phyloP scores from a whole-genome alignment of 768 basidiomycete genomes.

The Pleurotus citrinopileatus region DNA sequence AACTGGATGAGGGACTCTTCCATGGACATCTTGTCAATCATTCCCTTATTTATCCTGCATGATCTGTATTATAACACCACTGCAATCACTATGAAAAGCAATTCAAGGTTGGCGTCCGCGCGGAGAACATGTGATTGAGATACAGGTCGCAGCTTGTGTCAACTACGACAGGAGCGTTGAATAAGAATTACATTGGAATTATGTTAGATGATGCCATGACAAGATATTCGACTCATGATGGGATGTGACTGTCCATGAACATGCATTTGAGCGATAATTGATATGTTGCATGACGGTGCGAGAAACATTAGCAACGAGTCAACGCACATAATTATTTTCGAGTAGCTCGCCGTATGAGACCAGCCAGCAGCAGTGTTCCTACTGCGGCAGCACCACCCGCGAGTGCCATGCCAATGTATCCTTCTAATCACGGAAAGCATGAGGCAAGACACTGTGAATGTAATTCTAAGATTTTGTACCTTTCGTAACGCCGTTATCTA shows the following conservation, averaged over 20 bases:
- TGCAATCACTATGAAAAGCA: too few relatives aligned
- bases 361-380: constrained; percentile 70
- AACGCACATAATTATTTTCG: constrained; percentile 37
- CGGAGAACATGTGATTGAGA: too few relatives aligned
- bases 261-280: neutral
- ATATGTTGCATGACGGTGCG: neutral
- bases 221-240: neutral
- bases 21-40: neutral
- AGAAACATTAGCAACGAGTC: constrained; percentile 14
- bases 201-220: neutral
- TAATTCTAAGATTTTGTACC: constrained; percentile 42
- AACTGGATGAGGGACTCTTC: too few relatives aligned
- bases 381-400: constrained; percentile 88
- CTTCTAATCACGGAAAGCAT: constrained; percentile 55
- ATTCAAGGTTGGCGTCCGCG: too few relatives aligned
- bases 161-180: too few relatives aligned
- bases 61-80: too few relatives aligned
- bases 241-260: neutral
- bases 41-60: neutral
- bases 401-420: constrained; percentile 98
- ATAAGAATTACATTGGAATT: too few relatives aligned
- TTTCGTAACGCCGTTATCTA: constrained; percentile 80
- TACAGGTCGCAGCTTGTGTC: too few relatives aligned
- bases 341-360: constrained; percentile 81
- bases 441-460: constrained; percentile 1